Evolutionary conservation across 1,284 basidiomycete species (phyloP).

Genomic region (Trichosporon sp.): DNA sequence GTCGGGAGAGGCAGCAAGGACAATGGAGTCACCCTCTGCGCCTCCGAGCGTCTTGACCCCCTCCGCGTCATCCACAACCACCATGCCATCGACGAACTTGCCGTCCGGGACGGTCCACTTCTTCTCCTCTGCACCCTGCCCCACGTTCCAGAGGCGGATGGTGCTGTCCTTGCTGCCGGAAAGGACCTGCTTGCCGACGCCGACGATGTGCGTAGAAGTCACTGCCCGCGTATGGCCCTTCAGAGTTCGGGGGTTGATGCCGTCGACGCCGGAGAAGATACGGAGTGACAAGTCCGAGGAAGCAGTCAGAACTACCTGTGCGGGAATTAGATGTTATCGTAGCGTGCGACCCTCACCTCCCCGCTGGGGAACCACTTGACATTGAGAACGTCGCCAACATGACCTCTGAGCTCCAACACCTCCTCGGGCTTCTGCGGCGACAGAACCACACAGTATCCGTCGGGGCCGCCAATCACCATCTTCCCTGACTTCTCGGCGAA

Average conservation of each 20-base stretch:
- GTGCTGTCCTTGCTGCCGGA: conserved; percentile 67
- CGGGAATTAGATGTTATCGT: conserved; percentile 25
- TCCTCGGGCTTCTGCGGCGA: conserved; percentile 28
- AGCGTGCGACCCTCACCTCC: conserved; percentile 35
- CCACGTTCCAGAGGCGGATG: conserved; percentile 74
- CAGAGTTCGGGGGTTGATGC: conserved; percentile 62
- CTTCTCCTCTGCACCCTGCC: conserved; percentile 61
- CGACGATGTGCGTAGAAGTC: conserved; percentile 64
- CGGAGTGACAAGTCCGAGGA: conserved; percentile 56
- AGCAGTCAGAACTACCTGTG: conserved; percentile 56
- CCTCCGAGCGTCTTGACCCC: conserved; percentile 32
- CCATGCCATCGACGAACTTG: conserved; percentile 39
- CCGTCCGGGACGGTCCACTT: conserved; percentile 46
- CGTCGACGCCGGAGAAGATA: conserved; percentile 52
- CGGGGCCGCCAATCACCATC: conserved; percentile 54
- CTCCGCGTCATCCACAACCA: conserved; percentile 42
- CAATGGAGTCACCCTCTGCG: conserved; percentile 33
- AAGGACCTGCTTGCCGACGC: conserved; percentile 67
- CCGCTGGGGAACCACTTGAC: conserved; percentile 54
- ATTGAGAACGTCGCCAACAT: conserved; percentile 57
- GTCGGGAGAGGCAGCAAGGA: conserved; percentile 63
- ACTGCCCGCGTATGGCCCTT: conserved; percentile 68
- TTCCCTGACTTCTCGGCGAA: conserved; percentile 43
- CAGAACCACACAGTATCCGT: conserved; percentile 54
- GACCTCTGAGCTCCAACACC: conserved; percentile 51